Base-by-base conservation (phyloP, 805 yeast species). In the Starmera pachycereana region DNA sequence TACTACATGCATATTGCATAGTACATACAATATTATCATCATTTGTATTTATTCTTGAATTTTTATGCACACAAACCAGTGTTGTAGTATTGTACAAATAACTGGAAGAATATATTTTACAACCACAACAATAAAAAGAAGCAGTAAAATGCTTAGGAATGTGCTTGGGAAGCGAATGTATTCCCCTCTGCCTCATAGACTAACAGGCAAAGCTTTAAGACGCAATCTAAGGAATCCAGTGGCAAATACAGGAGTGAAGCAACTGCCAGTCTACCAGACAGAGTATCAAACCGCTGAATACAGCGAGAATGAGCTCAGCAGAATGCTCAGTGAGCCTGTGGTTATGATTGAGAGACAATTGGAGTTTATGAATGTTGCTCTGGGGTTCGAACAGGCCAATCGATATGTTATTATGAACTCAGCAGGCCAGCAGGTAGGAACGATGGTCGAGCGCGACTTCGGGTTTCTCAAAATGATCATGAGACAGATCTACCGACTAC, bases 311-410 rank as follows among this genome's bases (percentile, higher is more conserved):
- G 79, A 82, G 0, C 69, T 82, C 18, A 71, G 76, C 27, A 65
- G 69, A 34, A 63, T 89, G 6, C 61, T 90, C 33, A 71, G 71
- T 33, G 86, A 86, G 50, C 97, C 97, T 2, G 82, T 90, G 5
- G 59, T 90, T 16, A 87, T 90, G 1, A 76, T 92, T 36, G 96
- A 90, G 54, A 71, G 98, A 42, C 83, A 85, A 54, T 67, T 92
- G 19, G 97, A 92, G 62, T 71, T 81, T 65, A 80, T 87, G 87
- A 89, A 87, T 54, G 68, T 92, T 13, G 71, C 88, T 39, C 54
- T 89, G 11, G 97, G 97, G 1, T 86, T 84, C 51, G 97, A 90
- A 57, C 97, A 92, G 62, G 86, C 92, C 2, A 90, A 89, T 56
- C 65, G 71, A 47, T 90, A 90, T 55, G 70, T 68, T 11, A 71